Base-by-base conservation (phyloP, 768 basidiomycete species). In the Lentinula boryana region DNA sequence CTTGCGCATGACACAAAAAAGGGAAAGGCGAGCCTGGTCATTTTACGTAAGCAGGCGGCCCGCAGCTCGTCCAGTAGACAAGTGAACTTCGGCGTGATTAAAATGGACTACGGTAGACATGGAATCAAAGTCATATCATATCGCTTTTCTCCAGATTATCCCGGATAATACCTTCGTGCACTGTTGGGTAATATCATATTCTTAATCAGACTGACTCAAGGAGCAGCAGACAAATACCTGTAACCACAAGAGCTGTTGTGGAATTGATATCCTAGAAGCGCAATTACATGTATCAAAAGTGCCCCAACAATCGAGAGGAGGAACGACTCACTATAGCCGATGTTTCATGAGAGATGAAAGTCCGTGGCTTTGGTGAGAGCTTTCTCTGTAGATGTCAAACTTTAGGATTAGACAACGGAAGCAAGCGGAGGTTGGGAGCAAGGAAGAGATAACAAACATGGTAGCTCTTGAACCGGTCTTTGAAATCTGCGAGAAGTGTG, bases 281-380 rank as follows among this genome's bases (percentile, higher is more conserved):
- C n/a, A n/a, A 27, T 27, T 1, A 18, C 18, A 32, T 31, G 23
- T 43, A 21, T 15, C 9, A 36, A 18, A n/a, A 56, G 21, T 12
- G 18, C 18, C 41, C 18, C n/a, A 18, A 15, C 27, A 12, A 23
- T 9, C 21, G 5, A 36, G 23, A 21, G 36, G 49, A 40, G 31
- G 44, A 5, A 48, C 13, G 23, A 80, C 85, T 56, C 66, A 87
- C 87, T 49, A 88, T 83, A 4, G 87, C 88, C 41, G 86, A 86
- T 0, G 87, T 89, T 66, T 87, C 83, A 65, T 89, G 83, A 63
- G 82, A 85, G 64, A 86, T 82, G 66, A 89, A 89, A 1, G 83
- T 75, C 4, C 88, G 77, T 31, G 77, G 72, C 36, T 77, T 71
- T 1, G 85, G 84, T 2, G 87, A 88, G 23, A 80, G 71, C 23